Percentiles rank a stretch among this genome's conserved stretches.
Evolutionary conservation across 1,284 basidiomycete genomes (phyloP).

Genomic region (Coriolopsis trogii): DNA sequence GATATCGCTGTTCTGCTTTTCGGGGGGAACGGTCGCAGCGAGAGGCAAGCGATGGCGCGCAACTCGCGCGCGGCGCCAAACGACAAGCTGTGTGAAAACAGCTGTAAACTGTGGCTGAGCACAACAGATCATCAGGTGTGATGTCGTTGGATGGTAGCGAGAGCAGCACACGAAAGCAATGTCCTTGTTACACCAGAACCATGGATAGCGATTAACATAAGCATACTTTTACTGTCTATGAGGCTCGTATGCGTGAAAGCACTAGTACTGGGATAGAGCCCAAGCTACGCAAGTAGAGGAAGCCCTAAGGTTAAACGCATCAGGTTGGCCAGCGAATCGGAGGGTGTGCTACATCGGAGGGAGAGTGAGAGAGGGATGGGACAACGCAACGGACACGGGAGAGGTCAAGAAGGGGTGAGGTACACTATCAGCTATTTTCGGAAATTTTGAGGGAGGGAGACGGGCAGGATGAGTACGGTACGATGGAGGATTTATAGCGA

Average conservation of each 20-base stretch:
- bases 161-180: constrained; percentile 18
- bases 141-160: no score
- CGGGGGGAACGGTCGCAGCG: no score
- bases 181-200: constrained; percentile 24
- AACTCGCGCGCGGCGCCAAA: no score
- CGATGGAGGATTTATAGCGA: constrained; percentile 1
- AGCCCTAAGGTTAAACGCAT: constrained; percentile 26
- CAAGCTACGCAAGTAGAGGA: constrained; percentile 21
- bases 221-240: constrained; percentile 35
- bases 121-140: no score
- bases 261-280: constrained; percentile 36
- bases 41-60: no score
- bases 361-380: constrained; percentile 7
- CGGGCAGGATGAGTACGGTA: no score
- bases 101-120: not conserved
- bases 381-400: constrained; percentile 19
- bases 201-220: constrained; percentile 31
- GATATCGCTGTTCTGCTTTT: no score
- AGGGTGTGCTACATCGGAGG: constrained; percentile 22
- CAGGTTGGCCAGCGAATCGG: constrained; percentile 23
- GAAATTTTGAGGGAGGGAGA: constrained; percentile 16
- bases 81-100: no score
- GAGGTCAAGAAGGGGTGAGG: constrained; percentile 19
- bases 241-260: constrained; percentile 37
- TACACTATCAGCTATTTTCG: constrained; percentile 21